Evolutionary conservation across 2,329 filamentous ascomycete species (phyloP).

Genomic region (Penicillium rolfsii): DNA sequence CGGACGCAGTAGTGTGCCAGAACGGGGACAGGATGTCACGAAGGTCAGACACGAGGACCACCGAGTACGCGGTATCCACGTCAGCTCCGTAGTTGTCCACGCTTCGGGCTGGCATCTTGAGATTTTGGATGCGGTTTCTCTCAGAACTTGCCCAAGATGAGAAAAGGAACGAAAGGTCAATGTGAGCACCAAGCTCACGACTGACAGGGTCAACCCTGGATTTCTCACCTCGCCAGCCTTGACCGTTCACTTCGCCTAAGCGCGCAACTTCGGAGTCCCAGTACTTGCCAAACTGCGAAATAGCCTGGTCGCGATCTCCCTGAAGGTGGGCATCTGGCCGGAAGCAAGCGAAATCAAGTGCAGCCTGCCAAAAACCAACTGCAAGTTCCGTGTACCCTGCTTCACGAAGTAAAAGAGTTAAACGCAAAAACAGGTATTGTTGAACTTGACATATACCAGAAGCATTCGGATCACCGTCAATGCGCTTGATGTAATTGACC

Average conservation of each 20-base stretch:
- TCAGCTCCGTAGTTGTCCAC: constrained; percentile 66
- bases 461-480: constrained; percentile 23
- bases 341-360: constrained; percentile 72
- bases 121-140: constrained; percentile 48
- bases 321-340: constrained; percentile 49
- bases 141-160: constrained; percentile 59
- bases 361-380: constrained; percentile 78
- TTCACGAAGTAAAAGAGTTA: constrained; percentile 74
- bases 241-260: constrained; percentile 72
- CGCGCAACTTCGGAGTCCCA: constrained; percentile 85
- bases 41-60: constrained; percentile 80
- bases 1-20: constrained; percentile 36
- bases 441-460: constrained; percentile 45
- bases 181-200: constrained; percentile 26
- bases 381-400: constrained; percentile 78
- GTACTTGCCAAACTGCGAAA: constrained; percentile 66
- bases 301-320: constrained; percentile 12
- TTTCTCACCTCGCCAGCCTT: constrained; percentile 64
- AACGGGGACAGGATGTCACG: constrained; percentile 59
- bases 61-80: constrained; percentile 80
- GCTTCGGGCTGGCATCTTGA: constrained; percentile 69
- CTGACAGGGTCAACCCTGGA: constrained; percentile 40
- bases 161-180: constrained; percentile 41
- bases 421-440: constrained; percentile 72
- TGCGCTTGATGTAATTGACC: constrained; percentile 58